These are phyloP conservation scores for Trichophyton simii DNA, from an alignment of 2,329 filamentous ascomycete genomes.

Conservation along the genomic window DNA sequence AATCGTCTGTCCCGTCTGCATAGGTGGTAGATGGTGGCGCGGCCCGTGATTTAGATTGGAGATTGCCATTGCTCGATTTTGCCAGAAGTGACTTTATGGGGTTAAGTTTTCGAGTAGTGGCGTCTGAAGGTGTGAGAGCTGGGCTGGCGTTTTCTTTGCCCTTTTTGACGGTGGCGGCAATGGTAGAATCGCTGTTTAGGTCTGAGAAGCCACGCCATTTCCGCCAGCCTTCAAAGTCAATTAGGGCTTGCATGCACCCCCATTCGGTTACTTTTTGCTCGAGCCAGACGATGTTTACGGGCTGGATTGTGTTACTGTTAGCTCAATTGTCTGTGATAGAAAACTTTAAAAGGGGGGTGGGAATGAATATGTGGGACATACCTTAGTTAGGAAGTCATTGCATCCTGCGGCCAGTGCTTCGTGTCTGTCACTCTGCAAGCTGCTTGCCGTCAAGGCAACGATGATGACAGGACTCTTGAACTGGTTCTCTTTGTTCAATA, in stretches of 20 bases:
- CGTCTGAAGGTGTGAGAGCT: neutral
- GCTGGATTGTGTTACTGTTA: conserved; percentile 41
- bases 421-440: conserved; percentile 85
- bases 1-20: neutral
- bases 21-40: neutral
- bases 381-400: conserved; percentile 97
- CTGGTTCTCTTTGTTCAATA: conserved; percentile 33
- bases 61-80: neutral
- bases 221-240: conserved; percentile 96
- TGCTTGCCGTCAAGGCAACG: conserved; percentile 87
- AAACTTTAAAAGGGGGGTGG: neutral
- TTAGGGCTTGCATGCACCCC: conserved; percentile 98
- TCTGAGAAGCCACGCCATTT: conserved; percentile 78
- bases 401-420: conserved; percentile 90
- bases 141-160: neutral
- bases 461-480: conserved; percentile 98
- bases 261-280: conserved; percentile 97
- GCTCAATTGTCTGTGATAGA: conserved; percentile 8
- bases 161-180: neutral
- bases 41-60: neutral
- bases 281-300: conserved; percentile 94
- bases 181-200: neutral
- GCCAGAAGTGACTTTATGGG: neutral
- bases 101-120: neutral
- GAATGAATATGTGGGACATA: conserved; percentile 30